Evolutionary conservation across 305 asterid genomes (phyloP).

Genomic region (Solanum aculeatissimum): DNA sequence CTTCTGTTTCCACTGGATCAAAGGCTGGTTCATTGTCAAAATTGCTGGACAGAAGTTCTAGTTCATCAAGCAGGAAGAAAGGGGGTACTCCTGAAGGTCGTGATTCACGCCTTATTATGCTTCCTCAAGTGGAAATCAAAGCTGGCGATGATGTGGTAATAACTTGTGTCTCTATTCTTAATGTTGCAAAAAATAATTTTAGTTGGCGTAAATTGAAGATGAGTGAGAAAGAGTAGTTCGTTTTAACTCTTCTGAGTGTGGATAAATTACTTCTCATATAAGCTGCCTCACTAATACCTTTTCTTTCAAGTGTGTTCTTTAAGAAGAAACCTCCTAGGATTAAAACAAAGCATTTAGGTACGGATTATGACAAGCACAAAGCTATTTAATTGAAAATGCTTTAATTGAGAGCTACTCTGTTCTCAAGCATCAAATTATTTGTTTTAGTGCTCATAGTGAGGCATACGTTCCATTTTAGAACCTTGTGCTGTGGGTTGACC

Average conservation of each 20-base stretch:
- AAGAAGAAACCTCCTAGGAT: background rate
- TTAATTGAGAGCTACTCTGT: background rate
- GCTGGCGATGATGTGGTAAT: conserved; percentile 95
- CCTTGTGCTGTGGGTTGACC: background rate
- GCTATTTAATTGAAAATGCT: background rate
- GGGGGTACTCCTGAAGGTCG: conserved; percentile 65
- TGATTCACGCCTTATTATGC: conserved; percentile 85
- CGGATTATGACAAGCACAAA: background rate
- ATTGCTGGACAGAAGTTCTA: conserved; percentile 37
- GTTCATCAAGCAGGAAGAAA: conserved; percentile 53
- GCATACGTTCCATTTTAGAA: background rate
- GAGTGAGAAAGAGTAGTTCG: background rate
- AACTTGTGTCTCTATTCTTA: conserved; percentile 3
- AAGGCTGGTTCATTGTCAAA: conserved; percentile 44
- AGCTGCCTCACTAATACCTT: background rate
- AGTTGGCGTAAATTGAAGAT: background rate
- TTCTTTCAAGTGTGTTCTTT: background rate
- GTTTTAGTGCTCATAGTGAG: background rate
- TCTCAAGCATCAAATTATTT: background rate
- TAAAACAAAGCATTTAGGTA: background rate
- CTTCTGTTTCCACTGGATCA: conserved; percentile 57
- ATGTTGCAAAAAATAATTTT: background rate
- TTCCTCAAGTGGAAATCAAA: conserved; percentile 90
- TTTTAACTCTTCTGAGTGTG: background rate
- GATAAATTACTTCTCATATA: background rate